Conservation (phyloP, 2,329 filamentous ascomycete genomes). For the Fusarium zealandicum region DNA sequence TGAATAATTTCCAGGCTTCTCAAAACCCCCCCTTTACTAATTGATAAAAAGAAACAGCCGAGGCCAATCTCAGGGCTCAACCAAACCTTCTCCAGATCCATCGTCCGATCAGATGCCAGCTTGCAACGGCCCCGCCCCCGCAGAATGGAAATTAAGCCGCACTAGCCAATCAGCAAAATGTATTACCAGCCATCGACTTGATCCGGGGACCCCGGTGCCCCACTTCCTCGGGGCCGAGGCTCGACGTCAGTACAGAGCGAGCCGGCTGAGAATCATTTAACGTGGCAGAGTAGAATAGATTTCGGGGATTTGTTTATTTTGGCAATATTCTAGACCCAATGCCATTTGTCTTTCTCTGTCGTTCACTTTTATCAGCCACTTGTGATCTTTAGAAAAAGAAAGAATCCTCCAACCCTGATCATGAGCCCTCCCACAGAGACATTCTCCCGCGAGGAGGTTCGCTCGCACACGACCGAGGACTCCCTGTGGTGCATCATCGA, state of each 20-base stretch:
- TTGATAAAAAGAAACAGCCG: no score
- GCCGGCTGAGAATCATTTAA: background rate
- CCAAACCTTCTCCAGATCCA: background rate
- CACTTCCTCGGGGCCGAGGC: slow-evolving; percentile 37
- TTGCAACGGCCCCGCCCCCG: slow-evolving; percentile 31
- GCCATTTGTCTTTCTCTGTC: background rate
- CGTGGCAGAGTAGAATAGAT: no score
- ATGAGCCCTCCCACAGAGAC: slow-evolving; percentile 53
- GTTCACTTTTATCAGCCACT: background rate
- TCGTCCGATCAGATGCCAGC: slow-evolving; percentile 24
- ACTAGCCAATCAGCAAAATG: slow-evolving; percentile 15
- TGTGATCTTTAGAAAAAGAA: background rate
- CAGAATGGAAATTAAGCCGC: slow-evolving; percentile 31
- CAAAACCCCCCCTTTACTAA: no score
- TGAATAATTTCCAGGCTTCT: no score
- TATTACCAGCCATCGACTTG: slow-evolving; percentile 23
- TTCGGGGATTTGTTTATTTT: background rate
- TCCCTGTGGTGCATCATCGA: slow-evolving; percentile 86
- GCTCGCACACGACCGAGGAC: slow-evolving; percentile 77
- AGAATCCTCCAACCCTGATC: background rate
- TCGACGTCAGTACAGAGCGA: slow-evolving; percentile 13
- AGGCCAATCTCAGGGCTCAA: slow-evolving; percentile 33
- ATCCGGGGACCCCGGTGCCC: slow-evolving; percentile 16
- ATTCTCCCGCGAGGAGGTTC: slow-evolving; percentile 70
- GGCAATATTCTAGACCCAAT: background rate